These are phyloP conservation scores for Trapa bicornis DNA, from an alignment of 345 rosid genomes.

Conservation along the genomic window DNA sequence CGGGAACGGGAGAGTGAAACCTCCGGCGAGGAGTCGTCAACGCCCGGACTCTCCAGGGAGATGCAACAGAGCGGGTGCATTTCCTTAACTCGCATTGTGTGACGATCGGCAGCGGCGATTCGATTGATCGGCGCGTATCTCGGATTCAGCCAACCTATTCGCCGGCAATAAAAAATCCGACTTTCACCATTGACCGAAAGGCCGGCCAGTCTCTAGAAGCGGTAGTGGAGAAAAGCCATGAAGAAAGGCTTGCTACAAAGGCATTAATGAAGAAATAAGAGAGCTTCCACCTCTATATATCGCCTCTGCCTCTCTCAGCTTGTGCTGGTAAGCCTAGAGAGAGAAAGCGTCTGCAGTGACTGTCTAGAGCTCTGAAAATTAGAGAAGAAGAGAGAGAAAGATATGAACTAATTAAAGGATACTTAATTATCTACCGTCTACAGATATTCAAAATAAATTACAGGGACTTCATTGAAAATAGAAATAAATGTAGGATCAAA, in stretches of 20 bases:
- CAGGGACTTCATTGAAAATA: too few relatives aligned
- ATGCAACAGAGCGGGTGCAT: slow-evolving; percentile 93
- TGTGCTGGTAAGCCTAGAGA: too few relatives aligned
- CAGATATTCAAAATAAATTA: too few relatives aligned
- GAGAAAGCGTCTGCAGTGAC: neutral
- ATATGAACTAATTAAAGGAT: too few relatives aligned
- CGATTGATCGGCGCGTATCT: slow-evolving; percentile 1
- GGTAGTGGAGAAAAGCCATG: neutral
- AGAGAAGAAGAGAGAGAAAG: neutral
- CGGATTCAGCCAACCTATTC: neutral
- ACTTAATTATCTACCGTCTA: too few relatives aligned
- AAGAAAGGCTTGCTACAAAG: neutral
- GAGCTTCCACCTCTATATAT: neutral
- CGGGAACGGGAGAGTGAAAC: slow-evolving; percentile 34
- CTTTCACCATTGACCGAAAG: neutral
- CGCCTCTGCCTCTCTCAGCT: neutral
- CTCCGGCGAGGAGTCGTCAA: slow-evolving; percentile 55
- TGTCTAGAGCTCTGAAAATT: neutral
- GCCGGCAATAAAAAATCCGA: neutral
- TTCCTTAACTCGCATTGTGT: slow-evolving; percentile 75
- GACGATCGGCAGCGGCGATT: neutral
- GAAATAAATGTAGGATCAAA: too few relatives aligned
- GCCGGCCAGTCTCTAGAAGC: neutral
- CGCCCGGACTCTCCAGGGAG: slow-evolving; percentile 58
- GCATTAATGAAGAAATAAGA: neutral